Evolutionary conservation across 2,329 filamentous ascomycete species (phyloP).

Genomic region (Alternaria gansuensis): DNA sequence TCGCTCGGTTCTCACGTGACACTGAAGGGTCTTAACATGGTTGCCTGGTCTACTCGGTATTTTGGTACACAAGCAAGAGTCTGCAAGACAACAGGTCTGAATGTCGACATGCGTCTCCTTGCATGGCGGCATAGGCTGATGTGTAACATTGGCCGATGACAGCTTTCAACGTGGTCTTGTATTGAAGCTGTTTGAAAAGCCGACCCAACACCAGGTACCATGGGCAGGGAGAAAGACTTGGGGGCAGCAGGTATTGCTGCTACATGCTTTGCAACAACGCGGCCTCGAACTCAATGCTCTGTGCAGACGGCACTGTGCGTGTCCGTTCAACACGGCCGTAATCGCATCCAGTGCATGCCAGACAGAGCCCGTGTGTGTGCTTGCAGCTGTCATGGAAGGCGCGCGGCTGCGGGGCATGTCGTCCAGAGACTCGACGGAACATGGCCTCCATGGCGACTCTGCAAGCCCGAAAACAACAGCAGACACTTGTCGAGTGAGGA

Average conservation of each 20-base stretch:
- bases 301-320: neutral
- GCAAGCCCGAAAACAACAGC: neutral
- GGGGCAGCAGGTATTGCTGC: neutral
- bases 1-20: conserved; percentile 27
- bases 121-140: neutral
- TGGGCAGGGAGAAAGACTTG: neutral
- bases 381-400: conserved; percentile 28
- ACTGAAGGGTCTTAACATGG: conserved; percentile 1
- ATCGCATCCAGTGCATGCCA: neutral
- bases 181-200: neutral
- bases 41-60: conserved; percentile 4
- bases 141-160: neutral
- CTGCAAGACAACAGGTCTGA: neutral
- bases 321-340: neutral
- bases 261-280: neutral
- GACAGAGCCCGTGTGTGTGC: conserved; percentile 5
- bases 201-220: neutral
- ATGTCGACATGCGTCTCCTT: neutral
- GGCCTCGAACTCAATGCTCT: neutral
- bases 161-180: neutral
- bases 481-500: conserved; percentile 4
- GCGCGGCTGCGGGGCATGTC: conserved; percentile 35
- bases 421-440: neutral
- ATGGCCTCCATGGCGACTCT: neutral
- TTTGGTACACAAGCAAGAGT: neutral